Conservation (phyloP, 768 basidiomycete species). For the Rickenella mellea region DNA sequence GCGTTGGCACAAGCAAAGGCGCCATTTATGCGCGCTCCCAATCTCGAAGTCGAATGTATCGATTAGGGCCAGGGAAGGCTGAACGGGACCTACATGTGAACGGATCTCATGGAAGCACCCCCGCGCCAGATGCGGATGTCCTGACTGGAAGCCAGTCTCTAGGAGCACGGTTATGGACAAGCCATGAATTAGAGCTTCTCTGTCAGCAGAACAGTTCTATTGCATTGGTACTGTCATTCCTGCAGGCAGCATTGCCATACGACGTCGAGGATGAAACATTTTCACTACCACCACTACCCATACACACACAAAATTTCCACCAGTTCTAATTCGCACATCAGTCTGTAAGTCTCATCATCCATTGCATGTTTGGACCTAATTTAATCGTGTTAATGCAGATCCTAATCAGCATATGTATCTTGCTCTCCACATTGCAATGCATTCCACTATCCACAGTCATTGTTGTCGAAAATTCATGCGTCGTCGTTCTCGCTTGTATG, state of each 20-base stretch:
- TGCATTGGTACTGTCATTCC: conserved; percentile 56
- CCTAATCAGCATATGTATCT: no score
- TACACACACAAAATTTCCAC: no score
- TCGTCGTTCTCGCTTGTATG: no score
- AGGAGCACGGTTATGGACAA: conserved; percentile 57
- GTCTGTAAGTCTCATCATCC: no score
- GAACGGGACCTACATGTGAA: conserved; percentile 44
- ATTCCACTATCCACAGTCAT: no score
- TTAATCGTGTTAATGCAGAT: no score
- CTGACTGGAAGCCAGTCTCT: not conserved
- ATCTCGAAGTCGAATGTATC: conserved; percentile 62
- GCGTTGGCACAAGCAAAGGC: conserved; percentile 17
- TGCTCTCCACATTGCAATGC: no score
- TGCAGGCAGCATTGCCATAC: conserved; percentile 38
- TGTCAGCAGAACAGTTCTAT: conserved; percentile 89
- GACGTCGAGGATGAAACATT: not conserved
- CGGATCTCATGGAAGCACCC: not conserved
- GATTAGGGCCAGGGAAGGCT: conserved; percentile 51
- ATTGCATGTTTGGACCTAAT: no score
- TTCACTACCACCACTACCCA: no score
- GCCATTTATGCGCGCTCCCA: conserved; percentile 42
- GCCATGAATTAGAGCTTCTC: conserved; percentile 74
- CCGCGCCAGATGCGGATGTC: no score
- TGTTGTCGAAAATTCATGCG: no score
- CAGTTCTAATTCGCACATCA: no score